Conservation (phyloP, 2,329 filamentous ascomycete species). For the Pyricularia sp. region DNA sequence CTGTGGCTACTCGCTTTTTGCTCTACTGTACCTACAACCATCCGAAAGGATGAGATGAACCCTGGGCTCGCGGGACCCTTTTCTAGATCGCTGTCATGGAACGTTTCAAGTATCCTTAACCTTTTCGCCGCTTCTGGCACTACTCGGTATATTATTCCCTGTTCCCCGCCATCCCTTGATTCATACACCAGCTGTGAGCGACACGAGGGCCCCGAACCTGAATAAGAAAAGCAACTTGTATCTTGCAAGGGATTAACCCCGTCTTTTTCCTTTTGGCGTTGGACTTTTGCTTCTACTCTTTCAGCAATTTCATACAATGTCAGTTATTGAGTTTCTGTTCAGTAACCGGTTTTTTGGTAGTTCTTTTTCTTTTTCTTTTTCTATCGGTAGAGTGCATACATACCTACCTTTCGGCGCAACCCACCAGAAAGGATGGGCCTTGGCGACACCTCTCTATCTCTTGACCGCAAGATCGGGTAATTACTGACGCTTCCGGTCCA, state of each 20-base stretch:
- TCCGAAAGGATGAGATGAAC: background rate
- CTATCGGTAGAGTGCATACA: background rate
- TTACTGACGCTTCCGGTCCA: background rate
- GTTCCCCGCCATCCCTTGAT: background rate
- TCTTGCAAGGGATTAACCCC: background rate
- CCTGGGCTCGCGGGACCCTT: background rate
- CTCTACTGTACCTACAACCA: background rate
- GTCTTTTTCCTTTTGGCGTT: background rate
- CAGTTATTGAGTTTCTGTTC: too few relatives aligned
- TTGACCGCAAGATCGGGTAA: background rate
- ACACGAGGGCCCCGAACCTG: background rate
- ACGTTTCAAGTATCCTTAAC: background rate
- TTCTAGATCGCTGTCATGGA: background rate
- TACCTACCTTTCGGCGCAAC: background rate
- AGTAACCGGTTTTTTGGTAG: too few relatives aligned
- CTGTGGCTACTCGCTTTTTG: background rate
- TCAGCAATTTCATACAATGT: too few relatives aligned
- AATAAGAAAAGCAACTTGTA: background rate
- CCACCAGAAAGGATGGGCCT: background rate
- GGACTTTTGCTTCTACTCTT: background rate
- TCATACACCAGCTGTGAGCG: background rate
- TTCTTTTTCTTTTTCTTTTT: too few relatives aligned
- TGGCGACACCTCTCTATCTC: background rate
- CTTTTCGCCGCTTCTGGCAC: background rate
- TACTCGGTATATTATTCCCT: background rate